These are phyloP conservation scores for Pseudogymnoascus sp. DNA, from an alignment of 2,329 filamentous ascomycete species.

Conservation along the genomic window DNA sequence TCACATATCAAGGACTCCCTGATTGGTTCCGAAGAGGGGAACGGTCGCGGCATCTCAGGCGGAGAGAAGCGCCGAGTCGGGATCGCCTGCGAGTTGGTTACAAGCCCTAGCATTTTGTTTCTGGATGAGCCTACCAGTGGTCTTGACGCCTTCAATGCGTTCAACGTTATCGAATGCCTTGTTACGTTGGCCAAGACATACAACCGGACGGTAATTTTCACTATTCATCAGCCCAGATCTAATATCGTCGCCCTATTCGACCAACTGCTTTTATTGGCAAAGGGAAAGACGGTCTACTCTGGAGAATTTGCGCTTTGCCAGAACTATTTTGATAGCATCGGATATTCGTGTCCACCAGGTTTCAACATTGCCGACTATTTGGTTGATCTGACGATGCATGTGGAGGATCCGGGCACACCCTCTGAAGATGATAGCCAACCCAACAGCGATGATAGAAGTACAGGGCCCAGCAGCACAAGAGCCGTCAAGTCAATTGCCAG, in stretches of 20 bases:
- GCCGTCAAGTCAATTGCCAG: conserved; percentile 89
- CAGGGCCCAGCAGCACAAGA: conserved; percentile 77
- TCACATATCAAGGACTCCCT: conserved; percentile 88
- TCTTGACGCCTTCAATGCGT: conserved; percentile 92
- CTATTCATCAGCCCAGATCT: conserved; percentile 93
- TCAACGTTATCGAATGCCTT: conserved; percentile 93
- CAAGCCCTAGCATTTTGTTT: conserved; percentile 93
- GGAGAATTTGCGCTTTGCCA: conserved; percentile 86
- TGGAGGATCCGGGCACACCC: conserved; percentile 50
- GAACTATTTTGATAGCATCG: conserved; percentile 82
- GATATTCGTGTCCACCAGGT: conserved; percentile 86
- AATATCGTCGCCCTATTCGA: conserved; percentile 98
- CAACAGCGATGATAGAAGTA: conserved; percentile 57
- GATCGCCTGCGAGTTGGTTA: conserved; percentile 95
- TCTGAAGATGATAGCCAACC: conserved; percentile 45
- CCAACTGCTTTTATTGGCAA: conserved; percentile 80
- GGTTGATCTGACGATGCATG: conserved; percentile 96
- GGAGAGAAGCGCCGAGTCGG: conserved; percentile 94
- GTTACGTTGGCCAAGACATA: conserved; percentile 93
- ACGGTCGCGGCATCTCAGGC: conserved; percentile 89
- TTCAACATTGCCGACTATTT: conserved; percentile 99
- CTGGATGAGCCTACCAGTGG: conserved; percentile 95
- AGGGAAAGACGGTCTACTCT: conserved; percentile 86
- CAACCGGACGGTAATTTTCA: conserved; percentile 95
- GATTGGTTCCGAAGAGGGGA: conserved; percentile 92